These are phyloP conservation scores for Oryza meridionalis DNA, from an alignment of 176 grass and related monocot genomes.

Conservation along the genomic window DNA sequence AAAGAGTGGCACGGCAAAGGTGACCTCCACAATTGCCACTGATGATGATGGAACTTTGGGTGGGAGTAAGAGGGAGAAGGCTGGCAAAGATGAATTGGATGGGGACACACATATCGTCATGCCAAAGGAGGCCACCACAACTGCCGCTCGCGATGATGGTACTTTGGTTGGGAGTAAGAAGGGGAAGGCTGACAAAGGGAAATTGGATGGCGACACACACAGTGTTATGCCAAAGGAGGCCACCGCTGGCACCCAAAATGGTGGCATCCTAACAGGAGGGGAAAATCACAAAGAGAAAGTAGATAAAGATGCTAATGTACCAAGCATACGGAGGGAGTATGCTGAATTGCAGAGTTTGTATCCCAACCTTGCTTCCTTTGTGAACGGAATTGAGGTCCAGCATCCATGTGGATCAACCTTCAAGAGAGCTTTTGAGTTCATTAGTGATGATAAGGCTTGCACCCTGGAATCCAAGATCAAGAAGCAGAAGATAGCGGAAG, in stretches of 20 bases:
- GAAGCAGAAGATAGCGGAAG: constrained; percentile 15
- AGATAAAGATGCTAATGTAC: constrained; percentile 18
- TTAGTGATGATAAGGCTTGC: constrained; percentile 46
- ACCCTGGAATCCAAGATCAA: constrained; percentile 39
- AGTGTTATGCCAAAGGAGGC: not conserved
- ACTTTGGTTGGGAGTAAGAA: constrained; percentile 5
- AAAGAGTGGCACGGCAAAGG: constrained; percentile 13
- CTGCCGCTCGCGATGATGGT: not conserved
- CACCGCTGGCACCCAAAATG: constrained; percentile 10
- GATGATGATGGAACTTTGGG: constrained; percentile 6
- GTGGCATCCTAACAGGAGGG: not conserved
- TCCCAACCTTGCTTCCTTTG: constrained; percentile 43
- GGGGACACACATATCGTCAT: not conserved
- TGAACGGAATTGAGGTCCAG: constrained; percentile 29
- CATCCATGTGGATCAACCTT: constrained; percentile 44
- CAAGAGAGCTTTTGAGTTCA: constrained; percentile 48
- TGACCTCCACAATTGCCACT: not conserved
- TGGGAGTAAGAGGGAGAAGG: constrained; percentile 7
- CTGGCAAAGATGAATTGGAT: constrained; percentile 21
- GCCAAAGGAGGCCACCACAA: not conserved
- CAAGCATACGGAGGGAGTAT: constrained; percentile 3
- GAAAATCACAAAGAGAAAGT: constrained; percentile 18
- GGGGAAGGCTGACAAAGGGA: constrained; percentile 29
- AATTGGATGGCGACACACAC: not conserved
- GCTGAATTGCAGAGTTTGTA: constrained; percentile 40